These are phyloP conservation scores for Mortierella sp. DNA, from an alignment of 371 early-diverging fungal genomes.

Conservation along the genomic window DNA sequence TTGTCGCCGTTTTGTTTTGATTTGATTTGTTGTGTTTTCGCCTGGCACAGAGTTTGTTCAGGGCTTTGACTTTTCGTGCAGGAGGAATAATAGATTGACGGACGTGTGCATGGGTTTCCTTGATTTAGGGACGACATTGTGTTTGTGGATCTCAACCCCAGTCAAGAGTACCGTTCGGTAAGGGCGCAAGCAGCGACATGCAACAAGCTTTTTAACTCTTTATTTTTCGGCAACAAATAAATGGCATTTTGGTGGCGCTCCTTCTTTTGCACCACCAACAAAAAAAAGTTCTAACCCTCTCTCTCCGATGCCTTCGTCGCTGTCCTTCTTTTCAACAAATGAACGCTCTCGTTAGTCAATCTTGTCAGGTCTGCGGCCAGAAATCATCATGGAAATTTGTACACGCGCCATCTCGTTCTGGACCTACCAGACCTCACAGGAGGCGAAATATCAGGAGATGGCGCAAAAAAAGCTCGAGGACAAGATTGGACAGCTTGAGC, in stretches of 20 bases:
- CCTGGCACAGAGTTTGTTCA: too few species aligned
- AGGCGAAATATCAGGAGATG: conserved; percentile 70
- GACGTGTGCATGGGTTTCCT: neutral
- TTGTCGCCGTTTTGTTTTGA: too few species aligned
- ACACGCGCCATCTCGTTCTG: conserved; percentile 82
- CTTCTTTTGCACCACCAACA: neutral
- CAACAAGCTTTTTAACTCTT: too few species aligned
- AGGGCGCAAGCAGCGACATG: neutral
- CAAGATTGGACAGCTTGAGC: conserved; percentile 62
- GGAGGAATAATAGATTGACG: neutral
- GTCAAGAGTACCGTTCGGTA: conserved; percentile 81
- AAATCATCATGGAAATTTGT: conserved; percentile 82
- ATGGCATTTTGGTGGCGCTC: neutral
- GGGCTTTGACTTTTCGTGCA: neutral
- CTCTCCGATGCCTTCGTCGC: too few species aligned
- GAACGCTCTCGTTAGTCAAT: conserved; percentile 63
- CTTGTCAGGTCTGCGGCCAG: conserved; percentile 82
- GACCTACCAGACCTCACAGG: conserved; percentile 82
- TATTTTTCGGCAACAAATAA: too few species aligned
- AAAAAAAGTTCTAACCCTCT: neutral
- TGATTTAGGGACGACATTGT: conserved; percentile 76
- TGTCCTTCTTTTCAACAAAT: neutral
- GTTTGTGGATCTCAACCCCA: conserved; percentile 75
- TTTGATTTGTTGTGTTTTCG: neutral
- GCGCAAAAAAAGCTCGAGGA: conserved; percentile 66